Evolutionary conservation across 768 basidiomycete genomes (phyloP).

Genomic region (Sporobolomyces roseus): DNA sequence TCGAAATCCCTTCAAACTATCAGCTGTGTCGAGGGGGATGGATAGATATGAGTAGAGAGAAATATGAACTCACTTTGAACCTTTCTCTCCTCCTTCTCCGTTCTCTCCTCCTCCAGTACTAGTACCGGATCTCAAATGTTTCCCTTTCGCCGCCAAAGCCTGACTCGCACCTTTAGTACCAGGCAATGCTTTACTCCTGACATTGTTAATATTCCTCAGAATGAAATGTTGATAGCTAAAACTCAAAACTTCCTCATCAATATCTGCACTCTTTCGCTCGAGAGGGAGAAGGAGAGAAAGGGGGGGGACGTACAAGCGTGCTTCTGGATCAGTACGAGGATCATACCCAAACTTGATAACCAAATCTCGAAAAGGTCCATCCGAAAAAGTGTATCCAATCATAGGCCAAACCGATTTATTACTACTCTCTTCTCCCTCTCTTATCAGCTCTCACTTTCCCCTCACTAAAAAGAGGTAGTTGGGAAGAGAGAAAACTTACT

Average conservation of each 20-base stretch:
- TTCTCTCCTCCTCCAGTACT: neutral
- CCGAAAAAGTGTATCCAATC: slow-evolving; percentile 81
- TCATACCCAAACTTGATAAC: slow-evolving; percentile 83
- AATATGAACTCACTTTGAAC: neutral
- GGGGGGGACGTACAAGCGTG: slow-evolving; percentile 64
- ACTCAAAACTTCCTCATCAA: neutral
- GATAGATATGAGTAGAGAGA: neutral
- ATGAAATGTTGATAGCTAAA: slow-evolving; percentile 83
- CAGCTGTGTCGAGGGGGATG: too few species aligned
- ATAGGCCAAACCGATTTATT: slow-evolving; percentile 34
- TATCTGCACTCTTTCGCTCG: neutral
- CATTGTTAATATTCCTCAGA: slow-evolving; percentile 67
- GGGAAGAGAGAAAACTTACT: slow-evolving; percentile 55
- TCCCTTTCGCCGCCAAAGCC: neutral
- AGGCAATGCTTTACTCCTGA: slow-evolving; percentile 13
- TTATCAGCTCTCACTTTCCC: too few species aligned
- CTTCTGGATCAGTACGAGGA: slow-evolving; percentile 67
- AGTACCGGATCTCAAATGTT: neutral
- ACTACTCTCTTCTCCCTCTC: slow-evolving; percentile 25
- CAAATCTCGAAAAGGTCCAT: slow-evolving; percentile 91
- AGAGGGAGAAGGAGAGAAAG: neutral
- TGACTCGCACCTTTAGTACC: slow-evolving; percentile 1
- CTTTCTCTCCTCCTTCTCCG: neutral
- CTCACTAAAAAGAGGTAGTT: too few species aligned
- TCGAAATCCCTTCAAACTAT: too few species aligned